A percentile compares a stretch with the other conserved stretches of the same genome.
Conservation (phyloP, 129 eudicot species). For the Smallanthus sonchifolius region DNA sequence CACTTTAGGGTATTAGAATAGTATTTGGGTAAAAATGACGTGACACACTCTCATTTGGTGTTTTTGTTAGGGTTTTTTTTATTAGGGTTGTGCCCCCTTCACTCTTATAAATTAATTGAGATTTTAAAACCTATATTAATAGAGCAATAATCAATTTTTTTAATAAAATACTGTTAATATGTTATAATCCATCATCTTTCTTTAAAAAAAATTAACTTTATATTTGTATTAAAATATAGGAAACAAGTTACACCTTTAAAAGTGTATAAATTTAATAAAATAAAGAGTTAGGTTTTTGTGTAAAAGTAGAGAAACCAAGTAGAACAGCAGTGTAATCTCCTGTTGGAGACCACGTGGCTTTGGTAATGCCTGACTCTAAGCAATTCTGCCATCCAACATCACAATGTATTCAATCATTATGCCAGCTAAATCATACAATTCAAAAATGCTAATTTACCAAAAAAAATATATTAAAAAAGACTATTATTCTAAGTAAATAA, state of each 20-base stretch:
- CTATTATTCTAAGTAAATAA: conserved; percentile 3
- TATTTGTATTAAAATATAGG: background rate
- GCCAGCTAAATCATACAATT: conserved; percentile 26
- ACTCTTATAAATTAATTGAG: too few relatives aligned
- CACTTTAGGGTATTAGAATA: too few relatives aligned
- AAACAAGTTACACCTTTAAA: background rate
- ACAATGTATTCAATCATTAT: conserved; percentile 27
- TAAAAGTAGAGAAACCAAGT: conserved; percentile 15
- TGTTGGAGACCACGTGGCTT: conserved; percentile 33
- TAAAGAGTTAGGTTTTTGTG: background rate
- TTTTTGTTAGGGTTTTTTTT: too few relatives aligned
- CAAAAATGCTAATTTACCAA: background rate
- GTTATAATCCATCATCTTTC: too few relatives aligned
- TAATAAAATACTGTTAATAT: too few relatives aligned
- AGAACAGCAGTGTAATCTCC: background rate
- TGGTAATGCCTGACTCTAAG: conserved; percentile 20
- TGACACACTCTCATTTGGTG: too few relatives aligned
- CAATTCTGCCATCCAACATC: conserved; percentile 29
- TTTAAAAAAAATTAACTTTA: too few relatives aligned
- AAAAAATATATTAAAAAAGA: background rate
- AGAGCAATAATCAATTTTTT: background rate
- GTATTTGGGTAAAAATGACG: too few relatives aligned
- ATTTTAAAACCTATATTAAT: background rate
- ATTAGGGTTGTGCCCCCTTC: too few relatives aligned
- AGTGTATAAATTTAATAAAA: background rate